Percentiles rank a stretch among this genome's conserved stretches.
phyloP scores from a whole-genome alignment of 2,329 filamentous ascomycete species.

The Teratosphaeria zuluensis region DNA sequence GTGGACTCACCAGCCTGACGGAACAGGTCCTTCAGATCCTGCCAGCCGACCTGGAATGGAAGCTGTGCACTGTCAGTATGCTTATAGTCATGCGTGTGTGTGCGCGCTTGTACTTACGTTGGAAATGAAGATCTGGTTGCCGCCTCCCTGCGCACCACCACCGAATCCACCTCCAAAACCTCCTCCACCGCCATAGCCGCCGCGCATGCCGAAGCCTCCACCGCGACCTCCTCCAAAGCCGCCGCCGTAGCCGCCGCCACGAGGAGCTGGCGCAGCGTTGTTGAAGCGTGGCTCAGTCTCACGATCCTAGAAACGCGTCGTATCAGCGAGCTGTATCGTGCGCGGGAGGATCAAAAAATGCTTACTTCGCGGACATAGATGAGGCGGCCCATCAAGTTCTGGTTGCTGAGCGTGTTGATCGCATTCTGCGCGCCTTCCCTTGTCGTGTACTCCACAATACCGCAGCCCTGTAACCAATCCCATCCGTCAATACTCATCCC shows the following conservation, averaged over 20 bases:
- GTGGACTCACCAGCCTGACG: slow-evolving; percentile 94
- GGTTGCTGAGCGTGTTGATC: slow-evolving; percentile 96
- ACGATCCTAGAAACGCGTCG: slow-evolving; percentile 58
- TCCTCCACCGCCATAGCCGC: slow-evolving; percentile 42
- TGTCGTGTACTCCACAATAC: slow-evolving; percentile 99
- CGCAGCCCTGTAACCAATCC: slow-evolving; percentile 1
- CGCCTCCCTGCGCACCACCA: slow-evolving; percentile 50
- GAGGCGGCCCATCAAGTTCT: slow-evolving; percentile 95
- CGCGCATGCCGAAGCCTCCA: slow-evolving; percentile 31
- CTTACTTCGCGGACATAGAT: slow-evolving; percentile 95
- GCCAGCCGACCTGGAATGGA: slow-evolving; percentile 95
- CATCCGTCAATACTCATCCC: slow-evolving; percentile 15
- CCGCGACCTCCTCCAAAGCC: slow-evolving; percentile 23
- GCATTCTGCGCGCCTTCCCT: slow-evolving; percentile 98
- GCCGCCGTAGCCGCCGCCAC: slow-evolving; percentile 47
- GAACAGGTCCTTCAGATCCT: slow-evolving; percentile 97
- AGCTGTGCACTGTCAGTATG: slow-evolving; percentile 51
- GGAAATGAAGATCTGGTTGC: slow-evolving; percentile 90
- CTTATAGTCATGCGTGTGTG: background rate
- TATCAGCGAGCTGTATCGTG: slow-evolving; percentile 5
- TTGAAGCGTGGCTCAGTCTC: slow-evolving; percentile 96
- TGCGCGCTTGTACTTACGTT: slow-evolving; percentile 64
- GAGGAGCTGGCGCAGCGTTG: slow-evolving; percentile 10
- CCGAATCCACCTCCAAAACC: slow-evolving; percentile 39
- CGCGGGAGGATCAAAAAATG: background rate